Base-by-base conservation (phyloP, 768 basidiomycete species). In the Pleurotus giganteus region DNA sequence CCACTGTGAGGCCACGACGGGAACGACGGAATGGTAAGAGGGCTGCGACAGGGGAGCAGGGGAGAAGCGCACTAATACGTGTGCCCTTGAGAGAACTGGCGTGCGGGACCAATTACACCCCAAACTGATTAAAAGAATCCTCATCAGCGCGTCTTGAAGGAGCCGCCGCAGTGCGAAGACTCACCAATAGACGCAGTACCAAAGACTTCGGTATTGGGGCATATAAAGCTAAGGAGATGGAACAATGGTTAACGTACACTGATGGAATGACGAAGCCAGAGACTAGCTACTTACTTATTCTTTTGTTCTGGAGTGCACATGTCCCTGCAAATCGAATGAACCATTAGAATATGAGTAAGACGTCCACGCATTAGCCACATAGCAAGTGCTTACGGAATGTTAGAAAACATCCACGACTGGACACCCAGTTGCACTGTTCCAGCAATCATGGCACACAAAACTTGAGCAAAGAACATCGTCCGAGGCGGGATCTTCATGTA, bases 61-160 rank as follows among this genome's bases (percentile, higher is more conserved):
- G 15, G 27, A n/a, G 4, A 8, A 28, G 55, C 29, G 71, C 74
- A 74, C 56, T 78, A 78, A 67, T 86, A 87, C 15, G 83, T 71
- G 63, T 82, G 79, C 9, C 87, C 88, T n/a, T 70, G 44, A 2
- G 82, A 87, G 75, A 89, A 92, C 64, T 84, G 78, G 13, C 82
- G 76, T 31, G 70, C 72, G 5, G 91, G 91, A 1, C 91, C 89
- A 55, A 94, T 88, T 57, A 89, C 87, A 57, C 91, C 88, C 85
- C 85, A 91, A 58, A 92, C 80, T 58, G 91, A 80, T 56, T 82
- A 83, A 4, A 21, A 21, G 21, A 19, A 31, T 8, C 17, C 23
- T 11, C n/a, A 7, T 12, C 6, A 31, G 8, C 7, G 4, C 53
- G 9, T 21, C 3, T 1, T 5, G 12, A 27, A 31, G 41, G 7